phyloP scores from a whole-genome alignment of 2,329 filamentous ascomycete genomes.

The Mariannaea elegans region DNA sequence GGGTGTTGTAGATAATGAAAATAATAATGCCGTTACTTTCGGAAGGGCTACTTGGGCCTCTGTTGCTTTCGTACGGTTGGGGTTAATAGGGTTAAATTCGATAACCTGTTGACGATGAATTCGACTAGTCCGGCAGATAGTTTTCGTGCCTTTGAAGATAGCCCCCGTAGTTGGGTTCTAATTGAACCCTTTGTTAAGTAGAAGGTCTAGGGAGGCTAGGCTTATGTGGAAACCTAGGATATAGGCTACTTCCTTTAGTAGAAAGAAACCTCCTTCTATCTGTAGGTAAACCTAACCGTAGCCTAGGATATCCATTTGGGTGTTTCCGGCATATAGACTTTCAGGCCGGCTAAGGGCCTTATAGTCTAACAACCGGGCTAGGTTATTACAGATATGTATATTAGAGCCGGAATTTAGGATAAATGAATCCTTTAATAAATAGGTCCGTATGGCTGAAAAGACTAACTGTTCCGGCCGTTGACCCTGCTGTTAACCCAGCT shows the following conservation, averaged over 20 bases:
- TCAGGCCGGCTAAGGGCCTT: neutral
- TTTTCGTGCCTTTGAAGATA: neutral
- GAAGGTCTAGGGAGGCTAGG: slow-evolving; percentile 4
- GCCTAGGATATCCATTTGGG: slow-evolving; percentile 11
- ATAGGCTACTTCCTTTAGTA: slow-evolving; percentile 6
- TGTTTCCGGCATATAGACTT: neutral
- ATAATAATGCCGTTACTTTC: neutral
- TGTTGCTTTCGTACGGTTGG: too few species aligned
- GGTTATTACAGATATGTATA: slow-evolving; percentile 15
- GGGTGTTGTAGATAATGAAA: neutral
- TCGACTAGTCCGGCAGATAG: neutral
- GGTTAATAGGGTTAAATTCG: neutral
- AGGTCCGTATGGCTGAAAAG: neutral
- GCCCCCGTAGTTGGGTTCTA: neutral
- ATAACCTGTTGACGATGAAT: neutral
- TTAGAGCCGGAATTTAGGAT: slow-evolving; percentile 4
- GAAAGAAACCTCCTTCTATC: slow-evolving; percentile 5
- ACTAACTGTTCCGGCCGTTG: neutral
- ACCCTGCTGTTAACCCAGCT: neutral
- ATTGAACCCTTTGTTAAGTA: slow-evolving; percentile 13
- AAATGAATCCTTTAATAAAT: slow-evolving; percentile 6
- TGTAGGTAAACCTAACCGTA: slow-evolving; percentile 8
- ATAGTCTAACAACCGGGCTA: neutral
- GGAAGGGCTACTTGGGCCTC: neutral
- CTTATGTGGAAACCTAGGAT: slow-evolving; percentile 12